phyloP scores from a whole-genome alignment of 805 yeast species.

The Metschnikowia lochheadii region DNA sequence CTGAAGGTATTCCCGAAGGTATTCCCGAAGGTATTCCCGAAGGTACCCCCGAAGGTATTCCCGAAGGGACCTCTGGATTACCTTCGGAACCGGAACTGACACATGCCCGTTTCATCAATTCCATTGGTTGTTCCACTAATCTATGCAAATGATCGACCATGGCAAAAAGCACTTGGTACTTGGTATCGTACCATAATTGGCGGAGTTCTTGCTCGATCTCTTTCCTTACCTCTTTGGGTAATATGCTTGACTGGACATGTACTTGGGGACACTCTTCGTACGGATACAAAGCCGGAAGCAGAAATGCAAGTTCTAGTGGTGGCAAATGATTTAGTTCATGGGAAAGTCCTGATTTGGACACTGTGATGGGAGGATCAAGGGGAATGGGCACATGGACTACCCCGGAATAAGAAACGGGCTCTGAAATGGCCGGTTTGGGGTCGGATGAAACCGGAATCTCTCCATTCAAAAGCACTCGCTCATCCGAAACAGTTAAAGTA shows the following conservation, averaged over 20 bases:
- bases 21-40: too few relatives aligned
- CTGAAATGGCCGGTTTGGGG: not conserved
- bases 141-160: slow-evolving; percentile 38
- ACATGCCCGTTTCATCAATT: not conserved
- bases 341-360: not conserved
- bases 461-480: not conserved
- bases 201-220: slow-evolving; percentile 18
- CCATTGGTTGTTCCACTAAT: not conserved
- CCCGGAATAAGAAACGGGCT: not conserved
- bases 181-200: slow-evolving; percentile 31
- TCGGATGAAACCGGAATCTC: not conserved
- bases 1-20: too few relatives aligned
- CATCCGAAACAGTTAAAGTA: not conserved
- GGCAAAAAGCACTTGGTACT: slow-evolving; percentile 39
- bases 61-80: too few relatives aligned
- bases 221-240: slow-evolving; percentile 18
- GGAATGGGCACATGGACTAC: slow-evolving; percentile 9
- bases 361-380: slow-evolving; percentile 5
- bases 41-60: too few relatives aligned
- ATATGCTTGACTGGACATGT: slow-evolving; percentile 27
- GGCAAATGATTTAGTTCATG: slow-evolving; percentile 27
- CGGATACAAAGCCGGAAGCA: slow-evolving; percentile 36
- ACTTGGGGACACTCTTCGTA: slow-evolving; percentile 22
- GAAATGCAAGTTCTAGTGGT: slow-evolving; percentile 24
- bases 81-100: too few relatives aligned